Conservation (phyloP, 768 basidiomycete genomes). For the Amanita brunnescens region DNA sequence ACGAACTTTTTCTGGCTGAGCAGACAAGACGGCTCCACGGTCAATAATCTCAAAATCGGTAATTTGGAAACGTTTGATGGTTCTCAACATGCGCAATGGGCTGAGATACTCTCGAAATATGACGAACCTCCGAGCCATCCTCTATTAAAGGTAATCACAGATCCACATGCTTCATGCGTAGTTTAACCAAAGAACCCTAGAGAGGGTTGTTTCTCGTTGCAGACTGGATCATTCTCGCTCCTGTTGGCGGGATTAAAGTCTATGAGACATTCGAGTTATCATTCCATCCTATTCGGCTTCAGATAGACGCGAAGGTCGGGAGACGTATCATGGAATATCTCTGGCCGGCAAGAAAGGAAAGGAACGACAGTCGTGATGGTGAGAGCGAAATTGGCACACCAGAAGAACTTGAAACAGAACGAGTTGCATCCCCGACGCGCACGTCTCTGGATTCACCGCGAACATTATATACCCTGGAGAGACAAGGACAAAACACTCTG, state of each 20-base stretch:
- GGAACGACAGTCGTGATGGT: conserved; percentile 20
- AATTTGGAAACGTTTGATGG: conserved; percentile 85
- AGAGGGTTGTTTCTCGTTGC: conserved; percentile 66
- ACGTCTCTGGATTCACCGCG: conserved; percentile 47
- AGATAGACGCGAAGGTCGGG: conserved; percentile 79
- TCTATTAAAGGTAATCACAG: conserved; percentile 50
- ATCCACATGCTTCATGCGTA: background rate
- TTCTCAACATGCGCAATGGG: conserved; percentile 71
- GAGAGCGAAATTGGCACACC: conserved; percentile 8
- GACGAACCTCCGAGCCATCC: conserved; percentile 64
- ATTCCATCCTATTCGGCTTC: conserved; percentile 80
- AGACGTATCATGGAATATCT: conserved; percentile 81
- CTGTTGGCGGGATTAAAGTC: conserved; percentile 90
- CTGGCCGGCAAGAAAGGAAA: conserved; percentile 57
- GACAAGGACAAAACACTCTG: conserved; percentile 12
- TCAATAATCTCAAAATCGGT: conserved; percentile 64
- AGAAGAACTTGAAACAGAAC: conserved; percentile 8
- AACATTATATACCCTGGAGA: conserved; percentile 18
- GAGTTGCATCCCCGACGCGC: conserved; percentile 16
- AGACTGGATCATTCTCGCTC: conserved; percentile 77
- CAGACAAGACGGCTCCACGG: conserved; percentile 81
- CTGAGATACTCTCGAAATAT: conserved; percentile 80
- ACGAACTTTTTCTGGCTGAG: conserved; percentile 79
- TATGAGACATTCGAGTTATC: conserved; percentile 75
- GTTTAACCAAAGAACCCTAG: conserved; percentile 24